These are phyloP conservation scores for Lasiodiplodia sp. DNA, from an alignment of 2,329 filamentous ascomycete genomes.

Conservation along the genomic window DNA sequence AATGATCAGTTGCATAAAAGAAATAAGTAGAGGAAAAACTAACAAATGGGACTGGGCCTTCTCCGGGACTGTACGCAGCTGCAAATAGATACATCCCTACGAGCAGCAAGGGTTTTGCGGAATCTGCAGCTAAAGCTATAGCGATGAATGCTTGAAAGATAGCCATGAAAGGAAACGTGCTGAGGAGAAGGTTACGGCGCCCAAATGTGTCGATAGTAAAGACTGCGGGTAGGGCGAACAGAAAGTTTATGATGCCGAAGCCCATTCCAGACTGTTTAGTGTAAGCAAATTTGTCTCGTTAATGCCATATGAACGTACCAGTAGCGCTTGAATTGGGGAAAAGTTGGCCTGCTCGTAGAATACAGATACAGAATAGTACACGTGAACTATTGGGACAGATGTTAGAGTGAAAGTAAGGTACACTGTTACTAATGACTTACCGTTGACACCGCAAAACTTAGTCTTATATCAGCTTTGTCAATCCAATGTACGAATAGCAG, in stretches of 20 bases:
- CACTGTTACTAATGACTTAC: constrained; percentile 26
- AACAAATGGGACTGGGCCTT: constrained; percentile 50
- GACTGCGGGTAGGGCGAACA: constrained; percentile 54
- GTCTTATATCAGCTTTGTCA: background rate
- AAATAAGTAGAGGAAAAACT: background rate
- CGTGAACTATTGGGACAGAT: constrained; percentile 2
- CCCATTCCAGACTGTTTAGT: constrained; percentile 47
- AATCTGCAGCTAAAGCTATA: constrained; percentile 45
- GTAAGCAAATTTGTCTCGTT: constrained; percentile 38
- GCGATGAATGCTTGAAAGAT: constrained; percentile 59
- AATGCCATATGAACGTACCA: constrained; percentile 31
- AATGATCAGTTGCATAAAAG: background rate
- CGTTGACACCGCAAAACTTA: constrained; percentile 39
- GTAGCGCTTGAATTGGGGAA: constrained; percentile 7
- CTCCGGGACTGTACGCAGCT: constrained; percentile 57
- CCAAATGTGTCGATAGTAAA: constrained; percentile 52
- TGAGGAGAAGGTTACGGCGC: constrained; percentile 52
- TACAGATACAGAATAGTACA: constrained; percentile 41
- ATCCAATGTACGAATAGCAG: accelerated
- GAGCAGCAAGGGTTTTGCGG: constrained; percentile 33
- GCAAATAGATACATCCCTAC: constrained; percentile 59
- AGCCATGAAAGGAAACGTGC: constrained; percentile 56
- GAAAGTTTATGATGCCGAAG: constrained; percentile 54
- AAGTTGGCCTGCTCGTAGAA: constrained; percentile 57
- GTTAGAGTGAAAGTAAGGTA: background rate